Conservation (phyloP, 2,329 filamentous ascomycete genomes). For the Drechslerella coelobrocha region DNA sequence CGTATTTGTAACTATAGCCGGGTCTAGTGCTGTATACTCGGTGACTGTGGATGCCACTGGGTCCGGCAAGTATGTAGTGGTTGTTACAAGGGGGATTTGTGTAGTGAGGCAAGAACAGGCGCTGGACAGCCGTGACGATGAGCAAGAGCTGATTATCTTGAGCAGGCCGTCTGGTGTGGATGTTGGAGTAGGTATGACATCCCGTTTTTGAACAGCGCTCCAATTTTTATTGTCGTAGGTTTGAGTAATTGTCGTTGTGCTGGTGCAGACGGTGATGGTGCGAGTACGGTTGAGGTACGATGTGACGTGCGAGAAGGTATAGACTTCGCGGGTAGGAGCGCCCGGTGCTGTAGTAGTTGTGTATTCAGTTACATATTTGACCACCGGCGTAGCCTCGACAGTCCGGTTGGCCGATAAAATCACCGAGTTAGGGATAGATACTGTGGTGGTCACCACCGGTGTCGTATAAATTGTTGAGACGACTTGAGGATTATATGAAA, state of each 20-base stretch:
- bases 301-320: neutral
- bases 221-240: conserved; percentile 6
- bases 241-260: conserved; percentile 2
- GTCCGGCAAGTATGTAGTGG: neutral
- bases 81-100: neutral
- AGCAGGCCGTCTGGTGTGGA: neutral
- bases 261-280: neutral
- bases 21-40: neutral
- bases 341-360: neutral
- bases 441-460: neutral
- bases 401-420: neutral
- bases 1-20: neutral
- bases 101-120: conserved; percentile 4
- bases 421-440: neutral
- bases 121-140: neutral
- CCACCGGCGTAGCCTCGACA: neutral
- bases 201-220: neutral
- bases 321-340: neutral
- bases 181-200: neutral
- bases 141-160: conserved; percentile 4
- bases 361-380: neutral
- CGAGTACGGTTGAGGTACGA: neutral
- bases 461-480: conserved; percentile 5
- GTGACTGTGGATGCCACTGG: neutral
- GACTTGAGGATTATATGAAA: neutral